Base-by-base conservation (phyloP, 2,329 filamentous ascomycete genomes). In the Colletotrichum spaethianum region DNA sequence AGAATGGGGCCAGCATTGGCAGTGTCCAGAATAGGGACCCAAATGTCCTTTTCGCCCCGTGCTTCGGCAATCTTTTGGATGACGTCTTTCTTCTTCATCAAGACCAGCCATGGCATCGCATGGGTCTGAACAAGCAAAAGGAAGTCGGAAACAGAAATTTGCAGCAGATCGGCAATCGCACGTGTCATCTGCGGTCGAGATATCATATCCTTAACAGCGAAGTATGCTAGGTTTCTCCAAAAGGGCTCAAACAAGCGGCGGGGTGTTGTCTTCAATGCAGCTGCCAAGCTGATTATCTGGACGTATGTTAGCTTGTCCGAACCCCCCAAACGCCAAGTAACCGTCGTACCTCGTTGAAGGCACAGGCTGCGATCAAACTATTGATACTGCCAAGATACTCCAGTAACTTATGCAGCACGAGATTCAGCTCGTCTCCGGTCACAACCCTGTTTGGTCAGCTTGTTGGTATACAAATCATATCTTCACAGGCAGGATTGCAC, bases 371-470 rank as follows among this genome's bases (percentile, higher is more conserved):
- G 11, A 97, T 86, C 40, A 98, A 89, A 48, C 90, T 89, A 79
- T 97, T 98, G 52, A 89, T 86, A 82, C 96, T 93, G 9, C 96
- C 96, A 11, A 98, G 86, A 78, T 96, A 98, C 70, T 97, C 93
- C 11, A 98, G 87, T 8, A 98, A 87, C 75, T 93, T 92, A 67
- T 97, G 88, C 38, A 99, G 85, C 28, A 96, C 93, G 63, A 98
- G 89, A 76, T 96, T 96, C 67, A 98, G 89, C 79, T 98, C 94
- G 74, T 96, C 91, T 73, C 96, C 94, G 20, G 90, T 89, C 55
- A 93, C 92, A 12, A 92, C 87, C 69, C 91, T 92, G 64, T 36
- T 20, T 52, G 76, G 26, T 70, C 42, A 70, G 38, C 63, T 38
- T n/a, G 33, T 4, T 44, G 75, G 64, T 44, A 16, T n/a, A 9